Base-by-base conservation (phyloP, 148 eudicot species). In the Dysphania ambrosioides region DNA sequence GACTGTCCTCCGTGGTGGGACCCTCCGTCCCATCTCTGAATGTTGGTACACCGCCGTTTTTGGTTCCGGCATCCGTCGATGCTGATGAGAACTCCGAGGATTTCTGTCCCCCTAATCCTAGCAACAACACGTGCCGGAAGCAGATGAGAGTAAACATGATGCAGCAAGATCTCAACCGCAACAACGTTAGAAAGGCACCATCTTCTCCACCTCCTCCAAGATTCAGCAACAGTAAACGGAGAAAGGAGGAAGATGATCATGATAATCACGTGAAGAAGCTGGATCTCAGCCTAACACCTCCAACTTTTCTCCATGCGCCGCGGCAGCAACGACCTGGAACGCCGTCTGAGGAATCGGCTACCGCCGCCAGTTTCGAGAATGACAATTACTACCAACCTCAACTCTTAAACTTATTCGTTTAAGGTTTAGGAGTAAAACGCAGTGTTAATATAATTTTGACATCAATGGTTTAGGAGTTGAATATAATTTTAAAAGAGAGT, bases 271-370 rank as follows among this genome's bases (percentile, higher is more conserved):
- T 53, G 72, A 51, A 24, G 4, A 74, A 85, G 53, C 78, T 83
- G 6, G 84, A 85, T 63, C 83, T 89, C 16, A 83, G 81, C 66
- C 72, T 83, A 21, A 78, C 82, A n/a, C 78, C 85, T 4, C 80
- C 78, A 23, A n/a, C 49, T 47, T 78, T 21, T 44, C 59, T 57
- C 41, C 35, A n/a, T 24, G 42, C 61, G 56, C 73, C 63, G 55
- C 74, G 21, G 72, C 71, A 31, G 58, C 74, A 69, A 69, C 90
- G 90, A 9, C 80, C 74, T 0, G 88, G 79, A 21, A 83, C 89
- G 38, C 92, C 93, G 63, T 91, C 96, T 0, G 93, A 91, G 16
- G 93, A 88, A 21, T 91, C 93, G 0, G 91, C 72, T 24, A 88
- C 92, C 6, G 89, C 89, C 0, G 83, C 81, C 3, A 86, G 97